phyloP scores from a whole-genome alignment of 2,329 filamentous ascomycete species.

The Ophiocordyceps australis region DNA sequence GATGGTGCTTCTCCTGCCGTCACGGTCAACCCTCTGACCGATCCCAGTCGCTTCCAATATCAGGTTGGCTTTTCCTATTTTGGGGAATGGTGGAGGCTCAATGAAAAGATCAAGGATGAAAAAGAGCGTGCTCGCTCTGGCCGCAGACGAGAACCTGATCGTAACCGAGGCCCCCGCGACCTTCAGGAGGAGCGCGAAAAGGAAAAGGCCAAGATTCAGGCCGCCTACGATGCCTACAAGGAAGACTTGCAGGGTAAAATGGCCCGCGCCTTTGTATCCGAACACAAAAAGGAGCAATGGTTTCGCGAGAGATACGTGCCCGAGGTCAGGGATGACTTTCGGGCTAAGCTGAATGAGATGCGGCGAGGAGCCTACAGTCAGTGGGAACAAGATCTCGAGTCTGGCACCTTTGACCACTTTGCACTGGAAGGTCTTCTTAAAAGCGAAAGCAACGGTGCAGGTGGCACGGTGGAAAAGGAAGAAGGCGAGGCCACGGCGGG shows the following conservation, averaged over 20 bases:
- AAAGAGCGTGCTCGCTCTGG: constrained; percentile 55
- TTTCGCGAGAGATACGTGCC: constrained; percentile 89
- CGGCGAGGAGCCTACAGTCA: constrained; percentile 63
- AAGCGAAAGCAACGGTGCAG: constrained; percentile 73
- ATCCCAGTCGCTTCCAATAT: constrained; percentile 55
- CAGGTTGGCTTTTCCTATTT: constrained; percentile 78
- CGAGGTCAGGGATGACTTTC: constrained; percentile 60
- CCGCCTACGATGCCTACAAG: constrained; percentile 48
- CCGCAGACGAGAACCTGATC: constrained; percentile 45
- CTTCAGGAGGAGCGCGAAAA: constrained; percentile 57
- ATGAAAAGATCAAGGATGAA: constrained; percentile 69
- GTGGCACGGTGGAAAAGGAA: constrained; percentile 79
- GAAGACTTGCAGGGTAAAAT: constrained; percentile 57
- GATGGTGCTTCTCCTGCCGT: constrained; percentile 27
- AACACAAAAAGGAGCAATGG: constrained; percentile 94
- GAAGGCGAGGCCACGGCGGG: constrained; percentile 85
- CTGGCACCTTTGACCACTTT: constrained; percentile 82
- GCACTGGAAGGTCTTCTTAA: constrained; percentile 89
- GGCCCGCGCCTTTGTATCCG: constrained; percentile 75
- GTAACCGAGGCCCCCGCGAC: constrained; percentile 45
- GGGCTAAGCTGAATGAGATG: constrained; percentile 59
- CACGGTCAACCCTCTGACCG: constrained; percentile 46
- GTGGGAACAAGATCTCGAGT: constrained; percentile 77
- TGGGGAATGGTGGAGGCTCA: constrained; percentile 71
- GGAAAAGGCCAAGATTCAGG: constrained; percentile 62